Base-by-base conservation (phyloP, 1,284 basidiomycete species). In the Ustilago esculenta region DNA sequence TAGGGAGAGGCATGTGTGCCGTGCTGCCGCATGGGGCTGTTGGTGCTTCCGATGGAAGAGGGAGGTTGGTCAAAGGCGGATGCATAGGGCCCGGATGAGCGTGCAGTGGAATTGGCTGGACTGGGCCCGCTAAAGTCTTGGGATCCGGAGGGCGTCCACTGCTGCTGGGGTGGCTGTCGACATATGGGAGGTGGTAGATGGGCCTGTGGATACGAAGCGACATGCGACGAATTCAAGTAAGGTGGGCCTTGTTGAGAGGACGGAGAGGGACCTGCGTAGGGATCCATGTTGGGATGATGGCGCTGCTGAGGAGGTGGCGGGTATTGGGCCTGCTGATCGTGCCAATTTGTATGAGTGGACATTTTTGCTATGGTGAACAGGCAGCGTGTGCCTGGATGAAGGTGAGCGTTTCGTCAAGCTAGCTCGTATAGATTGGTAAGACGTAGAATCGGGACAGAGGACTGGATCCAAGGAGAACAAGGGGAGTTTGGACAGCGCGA, bases 321-420 rank as follows among this genome's bases (percentile, higher is more conserved):
- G 33, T 56, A 60, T 14, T 52, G 60, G 21, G 10, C 37, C 23
- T 64, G 66, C 45, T 54, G 66, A 29, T 60, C 66, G 48, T 69
- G 66, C 66, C 60, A 64, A 24, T 43, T 43, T 25, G 42, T 37
- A 49, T 69, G 66, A n/a, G 49, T 69, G 20, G 60, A 51, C 66
- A 69, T 68, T 21, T 43, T 21, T n/a, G 23, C 25, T 25, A 34
- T 37, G 27, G 7, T 17, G 24, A 34, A 29, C 15, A 36, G 50
- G 29, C 46, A 44, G 30, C 46, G 34, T 25, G 24, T 44, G 41
- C 35, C 42, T 29, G 46, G 27, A 27, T 29, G 29, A 20, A 36
- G 18, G 35, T 15, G n/a, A n/a, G n/a, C n/a, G 5, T 3, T 32
- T 20, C 14, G 43, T 14, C 12, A 21, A 11, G 36, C 27, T 41